These are phyloP conservation scores for Elsinoe fawcettii DNA, from an alignment of 2,329 filamentous ascomycete species.

Conservation along the genomic window DNA sequence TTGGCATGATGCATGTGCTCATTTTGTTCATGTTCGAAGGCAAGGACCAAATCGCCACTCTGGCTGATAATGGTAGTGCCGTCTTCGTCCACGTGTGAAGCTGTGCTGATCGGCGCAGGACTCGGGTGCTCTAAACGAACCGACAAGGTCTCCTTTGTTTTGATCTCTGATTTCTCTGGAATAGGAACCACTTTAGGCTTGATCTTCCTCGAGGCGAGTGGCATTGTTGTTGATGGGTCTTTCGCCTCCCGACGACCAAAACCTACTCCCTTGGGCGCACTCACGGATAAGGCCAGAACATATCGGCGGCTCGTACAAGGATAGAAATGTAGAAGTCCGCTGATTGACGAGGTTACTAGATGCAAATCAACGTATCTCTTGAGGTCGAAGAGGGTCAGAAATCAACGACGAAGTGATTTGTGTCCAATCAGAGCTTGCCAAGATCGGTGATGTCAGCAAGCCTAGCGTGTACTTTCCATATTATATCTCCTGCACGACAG, in stretches of 20 bases:
- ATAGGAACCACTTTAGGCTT: background rate
- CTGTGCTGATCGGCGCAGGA: background rate
- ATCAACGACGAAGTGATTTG: conserved; percentile 1
- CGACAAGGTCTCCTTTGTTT: background rate
- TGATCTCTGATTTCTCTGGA: background rate
- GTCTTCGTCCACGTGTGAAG: background rate
- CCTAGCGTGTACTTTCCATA: too few species aligned
- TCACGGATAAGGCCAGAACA: conserved; percentile 48
- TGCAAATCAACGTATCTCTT: background rate
- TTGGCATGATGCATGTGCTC: conserved; percentile 40
- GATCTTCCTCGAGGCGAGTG: background rate
- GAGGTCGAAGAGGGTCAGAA: background rate
- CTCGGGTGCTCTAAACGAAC: background rate
- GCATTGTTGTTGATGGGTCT: background rate
- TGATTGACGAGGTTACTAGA: background rate
- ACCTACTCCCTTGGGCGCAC: conserved; percentile 12
- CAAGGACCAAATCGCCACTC: conserved; percentile 58
- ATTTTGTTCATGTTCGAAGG: conserved; percentile 57
- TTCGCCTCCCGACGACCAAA: background rate
- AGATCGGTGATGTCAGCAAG: background rate
- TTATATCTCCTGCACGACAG: too few species aligned
- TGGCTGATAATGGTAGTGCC: conserved; percentile 42
- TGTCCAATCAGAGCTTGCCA: conserved; percentile 6
- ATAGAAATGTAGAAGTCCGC: background rate
- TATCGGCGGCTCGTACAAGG: conserved; percentile 21